Evolutionary conservation across 768 basidiomycete species (phyloP).

Genomic region (Sistotremastrum niveocremeum): DNA sequence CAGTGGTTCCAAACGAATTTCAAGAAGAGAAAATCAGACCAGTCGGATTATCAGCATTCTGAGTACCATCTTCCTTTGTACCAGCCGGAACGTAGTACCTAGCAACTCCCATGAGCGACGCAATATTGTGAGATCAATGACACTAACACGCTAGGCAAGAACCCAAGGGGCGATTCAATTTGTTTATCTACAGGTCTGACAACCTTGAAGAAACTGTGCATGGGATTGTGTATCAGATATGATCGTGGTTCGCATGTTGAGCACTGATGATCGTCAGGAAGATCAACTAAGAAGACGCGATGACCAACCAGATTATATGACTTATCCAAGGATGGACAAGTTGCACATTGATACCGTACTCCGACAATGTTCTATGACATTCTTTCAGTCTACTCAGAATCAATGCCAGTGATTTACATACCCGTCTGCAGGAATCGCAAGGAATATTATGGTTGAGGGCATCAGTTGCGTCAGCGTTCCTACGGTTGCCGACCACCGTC

Average conservation of each 20-base stretch:
- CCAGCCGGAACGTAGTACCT: constrained; percentile 60
- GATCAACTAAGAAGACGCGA: background rate
- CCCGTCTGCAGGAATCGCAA: constrained; percentile 50
- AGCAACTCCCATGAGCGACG: background rate
- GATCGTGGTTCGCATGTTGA: constrained; percentile 65
- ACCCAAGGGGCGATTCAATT: constrained; percentile 37
- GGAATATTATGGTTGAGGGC: constrained; percentile 41
- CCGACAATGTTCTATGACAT: constrained; percentile 54
- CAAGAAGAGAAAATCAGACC: constrained; percentile 24
- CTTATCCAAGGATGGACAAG: constrained; percentile 63
- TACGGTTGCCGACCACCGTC: constrained; percentile 40
- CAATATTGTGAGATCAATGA: background rate
- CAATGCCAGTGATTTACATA: constrained; percentile 16
- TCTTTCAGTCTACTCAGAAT: background rate
- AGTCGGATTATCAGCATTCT: constrained; percentile 35
- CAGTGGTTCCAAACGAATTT: background rate
- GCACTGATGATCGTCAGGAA: constrained; percentile 38
- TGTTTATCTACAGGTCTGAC: constrained; percentile 61
- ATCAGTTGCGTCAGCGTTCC: constrained; percentile 15
- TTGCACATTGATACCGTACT: constrained; percentile 78
- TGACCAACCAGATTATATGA: constrained; percentile 59
- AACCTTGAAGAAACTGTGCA: constrained; percentile 82
- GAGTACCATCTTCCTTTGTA: constrained; percentile 26
- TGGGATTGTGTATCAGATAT: constrained; percentile 67
- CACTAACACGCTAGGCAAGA: constrained; percentile 61